These are phyloP conservation scores for Asterionellopsis glacialis DNA, from an alignment of 108 stramenopile species.

Conservation along the genomic window DNA sequence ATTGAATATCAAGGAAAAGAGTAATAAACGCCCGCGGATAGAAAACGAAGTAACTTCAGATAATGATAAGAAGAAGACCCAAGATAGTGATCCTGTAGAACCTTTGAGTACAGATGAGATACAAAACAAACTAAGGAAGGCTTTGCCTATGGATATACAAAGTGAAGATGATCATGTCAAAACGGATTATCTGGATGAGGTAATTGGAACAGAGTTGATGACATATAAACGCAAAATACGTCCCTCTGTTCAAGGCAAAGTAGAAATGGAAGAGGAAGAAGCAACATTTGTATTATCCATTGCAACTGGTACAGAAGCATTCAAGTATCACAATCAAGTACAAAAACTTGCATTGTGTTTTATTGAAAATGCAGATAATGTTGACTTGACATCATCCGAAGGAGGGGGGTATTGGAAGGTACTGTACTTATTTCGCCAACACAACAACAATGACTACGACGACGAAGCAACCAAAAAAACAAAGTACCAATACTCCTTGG, in stretches of 20 bases:
- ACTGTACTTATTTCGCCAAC: conserved; percentile 64
- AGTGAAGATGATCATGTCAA: conserved; percentile 1
- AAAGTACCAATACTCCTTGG: conserved; percentile 66
- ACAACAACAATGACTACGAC: conserved; percentile 12
- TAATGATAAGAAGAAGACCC: neutral
- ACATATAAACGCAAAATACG: conserved; percentile 13
- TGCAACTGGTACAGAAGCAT: conserved; percentile 46
- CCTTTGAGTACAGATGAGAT: conserved; percentile 2
- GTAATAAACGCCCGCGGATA: no score
- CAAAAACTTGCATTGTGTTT: conserved; percentile 66
- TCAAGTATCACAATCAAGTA: conserved; percentile 52
- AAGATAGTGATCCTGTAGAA: neutral
- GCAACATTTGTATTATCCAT: conserved; percentile 54
- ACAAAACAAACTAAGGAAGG: conserved; percentile 2
- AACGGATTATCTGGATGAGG: conserved; percentile 18
- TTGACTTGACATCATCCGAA: conserved; percentile 40
- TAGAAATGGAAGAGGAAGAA: neutral
- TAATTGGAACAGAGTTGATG: conserved; percentile 21
- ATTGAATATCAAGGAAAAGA: conserved; percentile 10
- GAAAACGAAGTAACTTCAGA: neutral
- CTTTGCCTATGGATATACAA: conserved; percentile 16
- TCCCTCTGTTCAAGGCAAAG: neutral
- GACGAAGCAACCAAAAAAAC: conserved; percentile 7
- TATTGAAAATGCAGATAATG: conserved; percentile 74
- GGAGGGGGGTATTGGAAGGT: conserved; percentile 68